Base-by-base conservation (phyloP, 768 basidiomycete species). In the Clitopilus hobsonii region DNA sequence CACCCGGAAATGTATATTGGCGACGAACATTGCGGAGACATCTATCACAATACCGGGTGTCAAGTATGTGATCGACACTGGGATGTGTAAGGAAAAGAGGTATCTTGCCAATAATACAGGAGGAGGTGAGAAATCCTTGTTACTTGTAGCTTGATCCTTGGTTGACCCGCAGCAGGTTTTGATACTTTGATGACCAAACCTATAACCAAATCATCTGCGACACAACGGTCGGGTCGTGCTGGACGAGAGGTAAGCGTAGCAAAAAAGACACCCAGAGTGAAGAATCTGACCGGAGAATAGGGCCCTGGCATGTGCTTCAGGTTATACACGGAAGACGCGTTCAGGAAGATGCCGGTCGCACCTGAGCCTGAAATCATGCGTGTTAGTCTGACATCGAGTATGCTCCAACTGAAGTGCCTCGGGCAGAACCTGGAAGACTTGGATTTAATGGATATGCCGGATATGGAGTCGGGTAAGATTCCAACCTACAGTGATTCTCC, bases 11-110 rank as follows among this genome's bases (percentile, higher is more conserved):
- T 90, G 94, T 70, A 93, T 99, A 58, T 76, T 99, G 32, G 89
- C 97, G 1, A 99, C 97, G 16, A 99, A 98, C 69, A 95, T 99
- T 56, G 97, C 97, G 10, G 97, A 99, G 70, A 98, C 97, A 0
- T 92, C 90, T 11, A 93, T 99, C 66, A 98, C 97, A 13, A 97
- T 99, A 65, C 94, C 95, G 2, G 94, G 94, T 0, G 86, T 99
- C 54, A 88, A 84, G 63, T 98, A 91, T 68, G 95, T 99, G 6
- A 91, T 99, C 32, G 97, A 99, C 70, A 89, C 93, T 0, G 97
- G 97, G 1, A 89, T 94, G 68, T 91, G 89, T 65, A 99, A 98
- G 69, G 95, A 98, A 73, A 97, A 96, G 71, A 80, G 88, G 56
- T 94, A 88, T 66, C 68, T 96, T 20, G 83, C 86, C 10, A 77